Base-by-base conservation (phyloP, 164 flowering plant species). In the Litsea cubeba region DNA sequence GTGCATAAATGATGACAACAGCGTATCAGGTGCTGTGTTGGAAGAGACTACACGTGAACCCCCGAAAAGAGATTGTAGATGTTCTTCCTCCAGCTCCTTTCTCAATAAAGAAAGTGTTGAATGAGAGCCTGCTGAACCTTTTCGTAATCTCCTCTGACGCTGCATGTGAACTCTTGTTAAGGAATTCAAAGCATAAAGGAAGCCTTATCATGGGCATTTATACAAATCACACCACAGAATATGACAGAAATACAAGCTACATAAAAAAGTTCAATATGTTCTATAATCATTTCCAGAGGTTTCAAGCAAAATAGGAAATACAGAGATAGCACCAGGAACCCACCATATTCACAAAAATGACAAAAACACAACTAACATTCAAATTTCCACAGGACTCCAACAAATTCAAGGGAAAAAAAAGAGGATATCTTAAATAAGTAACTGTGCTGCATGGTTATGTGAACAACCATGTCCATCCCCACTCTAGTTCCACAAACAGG, bases 401-500 rank as follows among this genome's bases (percentile, higher is more conserved):
- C 10, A 40, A 40, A 40, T 40, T 40, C 46, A 5, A 40, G 35
- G 35, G 46, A 40, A 40, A 40, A 40, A 35, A 40, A 64, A 82
- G 88, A 93, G 98, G 98, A 93, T 93, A 93, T 91, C 82, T 87
- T 90, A 25, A 91, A 83, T 64, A 89, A 78, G 75, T 70, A 87
- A 30, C 85, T 91, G 69, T 93, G 98, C 70, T 90, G 92, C 79
- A 75, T 77, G 0, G 97, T 90, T 20, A 91, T 77, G 69, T 93
- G 98, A 68, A 85, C 82, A 75, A 93, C 90, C 77, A 93, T 77
- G 81, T 90, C 97, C 80, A 81, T 79, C 70, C 98, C 98, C 62
- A 90, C 94, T 77, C 85, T 85, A 75, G 79, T 85, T n/a, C 88
- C 83, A 81, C 98, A 93, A 24, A 93, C 85, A 2, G 98, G 98